Base-by-base conservation (phyloP, 2,329 filamentous ascomycete genomes). In the Trichophyton mentagrophytes region DNA sequence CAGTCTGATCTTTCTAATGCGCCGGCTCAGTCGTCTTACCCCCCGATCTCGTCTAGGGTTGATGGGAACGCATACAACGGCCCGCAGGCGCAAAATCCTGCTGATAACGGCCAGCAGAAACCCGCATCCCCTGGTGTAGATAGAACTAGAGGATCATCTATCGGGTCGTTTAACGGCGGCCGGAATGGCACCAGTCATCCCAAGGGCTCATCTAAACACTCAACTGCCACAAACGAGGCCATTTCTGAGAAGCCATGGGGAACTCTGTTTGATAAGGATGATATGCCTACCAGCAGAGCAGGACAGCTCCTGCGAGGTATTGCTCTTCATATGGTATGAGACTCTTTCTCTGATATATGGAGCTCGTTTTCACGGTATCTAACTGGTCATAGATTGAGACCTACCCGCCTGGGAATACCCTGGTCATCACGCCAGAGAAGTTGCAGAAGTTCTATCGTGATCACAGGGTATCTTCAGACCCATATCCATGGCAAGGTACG, bases 381-480 rank as follows among this genome's bases (percentile, higher is more conserved):
- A 33, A 33, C 47, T 59, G 9, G 36, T 44, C n/a, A 17, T 60
- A 87, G 84, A 85, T 89, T 65, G 82, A 87, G 61, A 81, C 89
- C 65, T 87, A 85, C 68, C 77, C 83, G 55, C 86, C 87, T 0
- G 82, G 80, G 64, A 80, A 81, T 57, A 86, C 81, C 38, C 76
- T 92, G 15, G 87, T 93, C 47, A 79, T 95, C 40, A 83, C 86
- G 0, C 89, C 90, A 0, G 76, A 82, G 3, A 93, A 93, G 74
- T 81, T 96, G 77, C 79, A 82, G 13, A 79, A 80, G 56, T 89
- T 91, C 66, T 95, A 95, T 69, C 78, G 81, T 15, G 81, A 82
- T 60, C 87, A 87, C 61, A 79, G 79, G 58, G 71, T 90, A 1
- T 74, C 82, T 0, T 74, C 79, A 13, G 90, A 95, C 67, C 76